Evolutionary conservation across 139 green algal genomes (phyloP), one percentile per base, ranked within the genome.

Genomic region (Closterium sp.): DNA sequence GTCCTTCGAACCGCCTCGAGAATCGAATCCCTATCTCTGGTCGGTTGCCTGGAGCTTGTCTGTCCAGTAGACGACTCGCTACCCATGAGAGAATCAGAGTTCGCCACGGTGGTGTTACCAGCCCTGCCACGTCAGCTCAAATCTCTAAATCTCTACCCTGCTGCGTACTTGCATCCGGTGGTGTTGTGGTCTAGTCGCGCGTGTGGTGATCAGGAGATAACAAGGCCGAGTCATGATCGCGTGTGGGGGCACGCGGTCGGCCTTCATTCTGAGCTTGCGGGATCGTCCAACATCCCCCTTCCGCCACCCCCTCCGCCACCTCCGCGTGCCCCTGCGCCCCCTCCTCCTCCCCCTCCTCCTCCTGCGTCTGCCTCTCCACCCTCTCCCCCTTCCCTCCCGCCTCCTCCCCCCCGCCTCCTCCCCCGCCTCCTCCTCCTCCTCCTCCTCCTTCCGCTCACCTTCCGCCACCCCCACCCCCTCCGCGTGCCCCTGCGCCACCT

Each of bases 191-290:
- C 32, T 94, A 34, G 29, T 4, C 84, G 10, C 93, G 30, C 38
- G 38, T 50, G 95, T 95, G n/a, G 31, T 87, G 28, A 31, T 94
- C 21, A 93, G 4, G 34, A 73, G 88, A 86, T 95, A 90, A 38
- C 86, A 86, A 9, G 86, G 86, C 9, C 89, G 86, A 22, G 91
- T 88, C 9, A 29, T 92, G 31, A 92, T 88, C 29, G 24, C 89
- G 45, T 88, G 92, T 62, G 93, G 27, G 27, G 85, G 10, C 24
- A 31, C 89, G 24, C 91, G 93, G 38, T 17, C 89, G 98, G 97
- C 87, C 93, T 98, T 50, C 38, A 50, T 38, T 38, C 32, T 50
- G 31, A 88, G 19, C 19, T 50, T 19, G 29, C 28, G 6, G 9
- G n/a, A n/a, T 86, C 38, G 24, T 90, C 29, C 86, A 22, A 34